These are phyloP conservation scores for Sisymbrium irio DNA, from an alignment of 345 rosid genomes.

Conservation along the genomic window DNA sequence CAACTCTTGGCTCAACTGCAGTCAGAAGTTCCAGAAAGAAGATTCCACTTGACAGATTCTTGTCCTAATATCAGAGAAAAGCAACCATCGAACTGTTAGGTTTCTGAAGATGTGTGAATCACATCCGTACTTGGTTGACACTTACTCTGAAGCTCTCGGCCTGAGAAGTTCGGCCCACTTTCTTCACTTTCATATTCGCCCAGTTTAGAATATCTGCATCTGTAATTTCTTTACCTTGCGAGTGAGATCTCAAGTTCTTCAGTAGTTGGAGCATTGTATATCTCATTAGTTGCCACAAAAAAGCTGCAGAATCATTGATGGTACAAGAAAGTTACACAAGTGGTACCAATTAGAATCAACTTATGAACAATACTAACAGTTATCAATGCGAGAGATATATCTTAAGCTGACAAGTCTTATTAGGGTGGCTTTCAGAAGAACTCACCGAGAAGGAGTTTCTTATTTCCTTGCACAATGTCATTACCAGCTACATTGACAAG, in stretches of 20 bases:
- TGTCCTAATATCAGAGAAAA: slow-evolving; percentile 53
- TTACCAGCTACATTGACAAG: slow-evolving; percentile 98
- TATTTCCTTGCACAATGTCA: slow-evolving; percentile 51
- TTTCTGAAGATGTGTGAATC: neutral
- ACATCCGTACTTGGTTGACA: neutral
- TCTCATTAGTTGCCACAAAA: slow-evolving; percentile 97
- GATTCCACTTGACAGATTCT: slow-evolving; percentile 65
- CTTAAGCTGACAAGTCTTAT: neutral
- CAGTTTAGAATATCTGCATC: slow-evolving; percentile 82
- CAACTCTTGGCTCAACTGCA: slow-evolving; percentile 91
- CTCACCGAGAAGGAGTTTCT: slow-evolving; percentile 42
- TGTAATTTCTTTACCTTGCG: slow-evolving; percentile 91
- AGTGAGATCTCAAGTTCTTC: slow-evolving; percentile 79
- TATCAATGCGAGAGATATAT: neutral
- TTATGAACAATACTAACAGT: neutral
- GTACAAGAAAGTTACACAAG: slow-evolving; percentile 7
- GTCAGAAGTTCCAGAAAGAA: slow-evolving; percentile 92
- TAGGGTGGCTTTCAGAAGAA: neutral
- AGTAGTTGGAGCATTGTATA: slow-evolving; percentile 93
- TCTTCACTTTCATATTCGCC: slow-evolving; percentile 91
- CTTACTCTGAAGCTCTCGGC: slow-evolving; percentile 94
- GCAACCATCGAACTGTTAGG: slow-evolving; percentile 20
- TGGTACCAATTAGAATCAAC: neutral
- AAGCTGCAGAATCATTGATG: slow-evolving; percentile 50
- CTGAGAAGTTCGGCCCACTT: slow-evolving; percentile 59